Evolutionary conservation across 169 alveolate species (phyloP).

Genomic region (Theileria parva): DNA sequence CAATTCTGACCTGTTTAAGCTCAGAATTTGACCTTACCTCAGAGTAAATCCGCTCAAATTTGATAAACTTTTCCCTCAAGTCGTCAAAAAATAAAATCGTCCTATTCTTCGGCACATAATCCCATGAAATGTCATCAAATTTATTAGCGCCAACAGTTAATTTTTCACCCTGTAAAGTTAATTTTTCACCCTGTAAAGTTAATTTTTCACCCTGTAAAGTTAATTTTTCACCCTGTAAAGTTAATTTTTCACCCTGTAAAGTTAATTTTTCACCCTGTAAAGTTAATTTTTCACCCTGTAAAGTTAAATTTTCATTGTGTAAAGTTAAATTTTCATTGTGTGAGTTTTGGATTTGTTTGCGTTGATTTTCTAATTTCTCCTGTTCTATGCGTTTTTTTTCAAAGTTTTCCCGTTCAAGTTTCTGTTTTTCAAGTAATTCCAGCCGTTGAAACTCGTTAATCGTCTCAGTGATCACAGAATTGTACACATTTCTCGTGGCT

Average conservation of each 20-base stretch:
- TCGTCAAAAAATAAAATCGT: constrained; percentile 21
- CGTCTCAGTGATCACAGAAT: constrained; percentile 5
- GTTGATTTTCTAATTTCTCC: not conserved
- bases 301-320: too few species aligned
- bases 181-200: too few species aligned
- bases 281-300: not conserved
- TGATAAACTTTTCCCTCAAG: constrained; percentile 7
- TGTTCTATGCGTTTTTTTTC: constrained; percentile 2
- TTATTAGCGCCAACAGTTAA: not conserved
- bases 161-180: not conserved
- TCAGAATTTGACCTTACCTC: constrained; percentile 9
- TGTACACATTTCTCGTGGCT: constrained; percentile 11
- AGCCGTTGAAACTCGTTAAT: not conserved
- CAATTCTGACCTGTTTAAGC: constrained; percentile 18
- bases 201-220: not conserved
- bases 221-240: not conserved
- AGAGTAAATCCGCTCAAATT: constrained; percentile 9
- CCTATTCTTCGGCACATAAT: constrained; percentile 10
- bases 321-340: too few species aligned
- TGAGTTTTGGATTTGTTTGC: not conserved
- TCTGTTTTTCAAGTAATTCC: not conserved
- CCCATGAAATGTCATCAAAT: too few species aligned
- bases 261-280: too few species aligned
- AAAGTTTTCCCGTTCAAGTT: constrained; percentile 6
- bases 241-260: too few species aligned